Conservation (phyloP, 2,329 filamentous ascomycete species). For the Helotiales sp. region DNA sequence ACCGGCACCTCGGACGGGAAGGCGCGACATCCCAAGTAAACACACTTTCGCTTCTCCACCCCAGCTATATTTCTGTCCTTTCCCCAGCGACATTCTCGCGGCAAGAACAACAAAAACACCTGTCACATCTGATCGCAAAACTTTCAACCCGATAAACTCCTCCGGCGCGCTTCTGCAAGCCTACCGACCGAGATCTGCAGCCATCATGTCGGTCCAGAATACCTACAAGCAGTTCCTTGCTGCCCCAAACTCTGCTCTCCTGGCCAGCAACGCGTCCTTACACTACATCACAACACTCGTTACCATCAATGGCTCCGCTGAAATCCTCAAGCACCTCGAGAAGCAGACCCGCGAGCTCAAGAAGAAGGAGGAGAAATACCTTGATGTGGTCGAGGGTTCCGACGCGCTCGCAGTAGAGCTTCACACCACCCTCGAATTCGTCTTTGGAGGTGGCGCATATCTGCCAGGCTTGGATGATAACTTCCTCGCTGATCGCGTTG, state of each 20-base stretch:
- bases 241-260: slow-evolving; percentile 60
- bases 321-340: slow-evolving; percentile 81
- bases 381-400: slow-evolving; percentile 71
- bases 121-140: slow-evolving; percentile 2
- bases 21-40: slow-evolving; percentile 13
- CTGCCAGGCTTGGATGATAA: slow-evolving; percentile 91
- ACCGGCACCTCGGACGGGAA: slow-evolving; percentile 12
- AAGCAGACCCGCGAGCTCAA: slow-evolving; percentile 71
- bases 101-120: neutral
- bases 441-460: slow-evolving; percentile 79
- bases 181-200: neutral
- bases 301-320: slow-evolving; percentile 65
- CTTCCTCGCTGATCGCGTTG: slow-evolving; percentile 80
- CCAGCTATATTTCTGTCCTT: slow-evolving; percentile 2
- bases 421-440: slow-evolving; percentile 81
- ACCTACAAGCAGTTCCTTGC: slow-evolving; percentile 73
- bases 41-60: slow-evolving; percentile 15
- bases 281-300: slow-evolving; percentile 91
- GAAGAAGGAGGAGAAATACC: slow-evolving; percentile 77
- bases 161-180: neutral
- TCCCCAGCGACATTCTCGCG: neutral
- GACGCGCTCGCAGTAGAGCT: slow-evolving; percentile 74
- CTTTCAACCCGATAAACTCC: neutral
- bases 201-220: slow-evolving; percentile 48
- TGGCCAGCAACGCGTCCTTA: slow-evolving; percentile 67